A percentile compares a stretch with the other conserved stretches of the same genome.
These are phyloP conservation scores for Leucoagaricus sp. DNA, from an alignment of 1,284 basidiomycete genomes.

Conservation along the genomic window DNA sequence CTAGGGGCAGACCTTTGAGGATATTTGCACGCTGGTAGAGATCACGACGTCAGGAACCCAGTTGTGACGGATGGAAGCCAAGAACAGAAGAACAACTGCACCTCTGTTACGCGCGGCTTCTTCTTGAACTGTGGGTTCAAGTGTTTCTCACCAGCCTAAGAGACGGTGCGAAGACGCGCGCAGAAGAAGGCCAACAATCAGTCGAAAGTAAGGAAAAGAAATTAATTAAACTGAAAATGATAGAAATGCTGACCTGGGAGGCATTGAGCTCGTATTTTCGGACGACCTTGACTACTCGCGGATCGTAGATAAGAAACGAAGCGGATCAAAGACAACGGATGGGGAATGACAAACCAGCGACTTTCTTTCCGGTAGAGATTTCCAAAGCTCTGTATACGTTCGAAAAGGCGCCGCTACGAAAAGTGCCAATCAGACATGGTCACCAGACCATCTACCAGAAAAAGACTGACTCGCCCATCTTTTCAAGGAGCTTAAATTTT, in stretches of 20 bases:
- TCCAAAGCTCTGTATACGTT: constrained; percentile 97
- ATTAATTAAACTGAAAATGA: constrained; percentile 1
- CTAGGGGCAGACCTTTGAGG: constrained; percentile 76
- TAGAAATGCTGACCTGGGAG: constrained; percentile 80
- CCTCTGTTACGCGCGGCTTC: constrained; percentile 95
- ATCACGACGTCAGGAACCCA: constrained; percentile 33
- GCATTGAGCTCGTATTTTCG: constrained; percentile 96
- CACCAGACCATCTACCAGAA: constrained; percentile 18
- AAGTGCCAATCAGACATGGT: constrained; percentile 18
- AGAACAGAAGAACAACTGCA: constrained; percentile 47
- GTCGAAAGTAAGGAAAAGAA: neutral
- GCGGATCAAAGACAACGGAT: constrained; percentile 13
- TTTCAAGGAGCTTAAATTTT: constrained; percentile 78
- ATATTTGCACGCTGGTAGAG: constrained; percentile 89
- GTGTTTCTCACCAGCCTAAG: constrained; percentile 87
- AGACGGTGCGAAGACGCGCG: constrained; percentile 32
- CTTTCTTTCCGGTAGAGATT: constrained; percentile 74
- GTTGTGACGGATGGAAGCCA: constrained; percentile 19
- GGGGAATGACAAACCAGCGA: constrained; percentile 67
- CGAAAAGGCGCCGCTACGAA: constrained; percentile 88
- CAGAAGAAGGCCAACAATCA: constrained; percentile 29
- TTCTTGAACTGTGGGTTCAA: constrained; percentile 93
- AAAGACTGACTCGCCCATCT: constrained; percentile 90
- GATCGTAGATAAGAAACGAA: constrained; percentile 16
- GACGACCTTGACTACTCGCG: constrained; percentile 84